Percentiles rank a stretch among this genome's conserved stretches.
These are phyloP conservation scores for Dictyostelium capitatum DNA, from an alignment of 78 protist genomes.

Conservation along the genomic window DNA sequence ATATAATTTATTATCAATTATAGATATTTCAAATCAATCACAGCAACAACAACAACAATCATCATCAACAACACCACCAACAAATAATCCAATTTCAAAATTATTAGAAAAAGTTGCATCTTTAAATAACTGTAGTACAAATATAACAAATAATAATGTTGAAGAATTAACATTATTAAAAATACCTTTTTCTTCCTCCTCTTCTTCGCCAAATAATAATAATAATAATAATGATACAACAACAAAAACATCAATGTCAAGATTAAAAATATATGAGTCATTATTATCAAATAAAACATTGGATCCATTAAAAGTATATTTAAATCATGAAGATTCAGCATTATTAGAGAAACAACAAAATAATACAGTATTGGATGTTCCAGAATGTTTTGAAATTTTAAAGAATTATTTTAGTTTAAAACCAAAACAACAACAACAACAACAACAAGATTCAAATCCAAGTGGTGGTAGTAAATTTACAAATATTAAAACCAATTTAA, in stretches of 20 bases:
- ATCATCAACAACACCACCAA: no score
- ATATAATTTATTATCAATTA: conserved; percentile 39
- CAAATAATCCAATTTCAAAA: conserved; percentile 14
- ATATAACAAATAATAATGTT: neutral
- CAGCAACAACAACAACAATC: neutral
- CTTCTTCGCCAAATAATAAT: neutral
- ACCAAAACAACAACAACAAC: neutral
- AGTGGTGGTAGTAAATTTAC: neutral
- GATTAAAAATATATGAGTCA: conserved; percentile 42
- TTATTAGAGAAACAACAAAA: neutral
- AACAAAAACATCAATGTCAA: neutral
- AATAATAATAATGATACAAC: neutral
- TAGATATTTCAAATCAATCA: conserved; percentile 5
- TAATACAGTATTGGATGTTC: neutral
- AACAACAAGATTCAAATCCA: neutral
- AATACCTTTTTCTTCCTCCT: conserved; percentile 16
- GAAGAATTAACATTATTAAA: conserved; percentile 27
- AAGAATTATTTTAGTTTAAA: conserved; percentile 42
- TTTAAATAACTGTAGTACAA: conserved; percentile 22
- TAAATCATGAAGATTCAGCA: conserved; percentile 18
- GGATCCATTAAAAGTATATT: conserved; percentile 14
- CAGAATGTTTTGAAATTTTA: conserved; percentile 38
- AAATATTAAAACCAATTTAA: conserved; percentile 2
- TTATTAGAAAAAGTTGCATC: conserved; percentile 32
- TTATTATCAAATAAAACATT: conserved; percentile 54